Evolutionary conservation across 2,329 filamentous ascomycete genomes (phyloP), one percentile per base, ranked within the genome.

Genomic region (Xylariaceae sp.): DNA sequence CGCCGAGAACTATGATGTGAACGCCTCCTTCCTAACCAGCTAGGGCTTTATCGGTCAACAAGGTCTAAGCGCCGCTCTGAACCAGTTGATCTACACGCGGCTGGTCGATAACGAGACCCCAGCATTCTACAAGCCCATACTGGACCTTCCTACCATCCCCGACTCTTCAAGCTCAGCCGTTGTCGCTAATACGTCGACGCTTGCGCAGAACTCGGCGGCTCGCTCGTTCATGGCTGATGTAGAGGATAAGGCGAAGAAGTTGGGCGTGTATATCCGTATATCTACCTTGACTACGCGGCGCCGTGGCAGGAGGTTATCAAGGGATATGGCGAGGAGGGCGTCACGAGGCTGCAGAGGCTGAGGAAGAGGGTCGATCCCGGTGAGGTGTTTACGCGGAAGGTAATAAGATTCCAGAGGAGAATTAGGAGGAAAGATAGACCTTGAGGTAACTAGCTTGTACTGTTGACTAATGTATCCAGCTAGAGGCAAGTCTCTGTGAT

Each of bases 231-330:
- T 50, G 23, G 42, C 20, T 18, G 41, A 29, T 21, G 37, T 55
- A 6, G 29, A 50, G 21, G 18, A 10, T 2, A 19, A 21, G 6
- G 48, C 56, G 2, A 53, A 50, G 44, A 46, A 44, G n/a, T 50
- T 64, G 2, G 62, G 58, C 10, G 57, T 44, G 2, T 58, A 56
- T 19, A 66, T 45, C 57, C 57, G 3, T 67, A 55, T n/a, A 44
- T 65, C 19, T 65, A 67, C 26, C 42, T 64, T 10, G 48, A 61
- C 45, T 67, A 66, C 16, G 65, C 63, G 2, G 64, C 57, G 10
- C 55, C 59, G 20, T 62, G 61, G 56, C 64, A 67, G 57, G 50
- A 64, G 10, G 50, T 55, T 9, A 61, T 67, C 5, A 10, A 41
- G 20, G 53, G 59, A n/a, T 68, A 67, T 18, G 59, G 64, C 16